Percentiles rank a stretch among this genome's conserved stretches.
Conservation (phyloP, 2,329 filamentous ascomycete species). For the Fusarium heterosporum region DNA sequence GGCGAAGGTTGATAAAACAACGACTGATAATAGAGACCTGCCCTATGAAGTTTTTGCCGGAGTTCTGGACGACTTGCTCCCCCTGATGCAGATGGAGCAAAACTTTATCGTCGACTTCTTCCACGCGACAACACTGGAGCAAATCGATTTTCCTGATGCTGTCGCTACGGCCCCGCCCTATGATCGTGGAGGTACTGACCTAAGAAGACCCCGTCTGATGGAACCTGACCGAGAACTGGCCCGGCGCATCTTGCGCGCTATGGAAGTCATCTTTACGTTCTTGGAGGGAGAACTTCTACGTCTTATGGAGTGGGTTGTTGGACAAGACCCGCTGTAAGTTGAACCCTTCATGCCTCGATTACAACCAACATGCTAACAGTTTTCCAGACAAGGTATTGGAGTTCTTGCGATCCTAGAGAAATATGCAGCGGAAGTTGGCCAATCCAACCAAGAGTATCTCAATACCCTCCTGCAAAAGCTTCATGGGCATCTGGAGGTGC, state of each 20-base stretch:
- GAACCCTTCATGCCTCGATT: background rate
- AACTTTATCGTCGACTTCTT: constrained; percentile 98
- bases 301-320: constrained; percentile 85
- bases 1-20: constrained; percentile 66
- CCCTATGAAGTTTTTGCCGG: constrained; percentile 85
- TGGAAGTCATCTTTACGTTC: constrained; percentile 90
- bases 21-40: constrained; percentile 73
- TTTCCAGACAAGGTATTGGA: constrained; percentile 83
- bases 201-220: constrained; percentile 80
- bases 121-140: constrained; percentile 88
- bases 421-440: constrained; percentile 81
- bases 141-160: constrained; percentile 84
- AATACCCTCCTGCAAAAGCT: constrained; percentile 83
- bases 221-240: constrained; percentile 90
- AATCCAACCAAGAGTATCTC: constrained; percentile 93
- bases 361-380: constrained; percentile 28
- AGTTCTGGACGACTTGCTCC: constrained; percentile 83
- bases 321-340: constrained; percentile 82
- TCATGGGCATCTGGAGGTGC: constrained; percentile 76
- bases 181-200: constrained; percentile 76
- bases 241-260: constrained; percentile 83
- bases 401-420: constrained; percentile 84
- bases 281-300: constrained; percentile 81
- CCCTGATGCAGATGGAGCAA: constrained; percentile 90
- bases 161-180: constrained; percentile 75